Conservation (phyloP, 1,284 basidiomycete genomes). For the Ceraceosorus guamensis region DNA sequence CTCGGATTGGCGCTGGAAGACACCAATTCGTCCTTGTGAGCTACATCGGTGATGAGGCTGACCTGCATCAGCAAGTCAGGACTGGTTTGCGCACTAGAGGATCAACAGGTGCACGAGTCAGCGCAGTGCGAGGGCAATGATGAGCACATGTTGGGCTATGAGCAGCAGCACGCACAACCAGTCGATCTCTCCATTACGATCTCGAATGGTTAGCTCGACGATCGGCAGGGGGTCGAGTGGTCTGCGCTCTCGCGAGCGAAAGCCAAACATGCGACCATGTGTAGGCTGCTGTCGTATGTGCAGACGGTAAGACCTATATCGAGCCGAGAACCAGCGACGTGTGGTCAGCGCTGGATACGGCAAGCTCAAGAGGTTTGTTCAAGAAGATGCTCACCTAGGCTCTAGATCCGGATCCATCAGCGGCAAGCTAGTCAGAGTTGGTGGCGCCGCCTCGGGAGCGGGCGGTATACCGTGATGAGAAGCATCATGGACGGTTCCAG, state of each 20-base stretch:
- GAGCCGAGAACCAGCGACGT: too few species aligned
- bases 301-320: slow-evolving; percentile 21
- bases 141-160: background rate
- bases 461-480: too few species aligned
- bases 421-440: too few species aligned
- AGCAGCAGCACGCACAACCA: slow-evolving; percentile 25
- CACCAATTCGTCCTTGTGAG: background rate
- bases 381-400: too few species aligned
- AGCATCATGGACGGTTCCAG: too few species aligned
- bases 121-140: background rate
- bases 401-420: too few species aligned
- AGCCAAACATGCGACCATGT: slow-evolving; percentile 24
- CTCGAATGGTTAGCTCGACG: slow-evolving; percentile 22
- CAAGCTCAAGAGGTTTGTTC: too few species aligned
- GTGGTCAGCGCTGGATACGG: too few species aligned
- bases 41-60: slow-evolving; percentile 1
- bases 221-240: slow-evolving; percentile 32
- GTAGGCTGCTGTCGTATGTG: slow-evolving; percentile 26
- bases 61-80: slow-evolving; percentile 23
- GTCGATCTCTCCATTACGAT: slow-evolving; percentile 18
- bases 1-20: background rate
- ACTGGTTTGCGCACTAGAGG: slow-evolving; percentile 20
- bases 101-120: background rate
- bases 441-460: too few species aligned
- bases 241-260: slow-evolving; percentile 30